Conservation (phyloP, 108 stramenopile species). For the Craspedostauros australis region DNA sequence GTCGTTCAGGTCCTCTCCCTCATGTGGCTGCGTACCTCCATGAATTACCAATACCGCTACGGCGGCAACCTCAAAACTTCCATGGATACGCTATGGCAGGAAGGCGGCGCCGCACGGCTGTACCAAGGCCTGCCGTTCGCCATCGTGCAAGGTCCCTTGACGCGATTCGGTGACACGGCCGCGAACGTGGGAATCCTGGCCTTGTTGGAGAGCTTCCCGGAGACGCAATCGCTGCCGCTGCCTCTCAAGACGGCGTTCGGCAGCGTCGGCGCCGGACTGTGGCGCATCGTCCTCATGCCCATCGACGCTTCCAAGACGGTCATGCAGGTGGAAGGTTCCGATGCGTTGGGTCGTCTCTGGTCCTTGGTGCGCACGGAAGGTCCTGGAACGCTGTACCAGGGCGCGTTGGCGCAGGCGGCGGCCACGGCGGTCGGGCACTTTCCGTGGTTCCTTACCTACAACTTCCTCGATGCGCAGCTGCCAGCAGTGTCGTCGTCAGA, state of each 20-base stretch:
- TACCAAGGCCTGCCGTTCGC: conserved; percentile 92
- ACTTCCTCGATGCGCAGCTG: conserved; percentile 57
- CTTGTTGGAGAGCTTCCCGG: conserved; percentile 60
- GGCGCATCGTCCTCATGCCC: conserved; percentile 89
- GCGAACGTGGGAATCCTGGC: conserved; percentile 92
- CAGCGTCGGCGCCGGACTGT: conserved; percentile 69
- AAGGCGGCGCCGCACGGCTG: conserved; percentile 87
- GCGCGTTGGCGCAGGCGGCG: conserved; percentile 73
- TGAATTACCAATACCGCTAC: conserved; percentile 86
- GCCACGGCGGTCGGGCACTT: conserved; percentile 80
- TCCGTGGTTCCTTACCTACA: conserved; percentile 78
- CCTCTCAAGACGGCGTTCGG: conserved; percentile 74
- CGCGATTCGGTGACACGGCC: conserved; percentile 95
- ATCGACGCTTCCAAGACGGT: conserved; percentile 94
- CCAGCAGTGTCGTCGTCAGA: conserved; percentile 48
- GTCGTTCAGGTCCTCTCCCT: conserved; percentile 84
- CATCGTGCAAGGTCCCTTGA: conserved; percentile 86
- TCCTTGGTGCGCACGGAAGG: conserved; percentile 33
- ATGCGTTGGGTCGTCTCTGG: conserved; percentile 43
- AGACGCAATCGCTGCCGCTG: conserved; percentile 53
- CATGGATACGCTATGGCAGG: conserved; percentile 71
- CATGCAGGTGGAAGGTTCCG: conserved; percentile 85
- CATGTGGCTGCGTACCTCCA: conserved; percentile 97
- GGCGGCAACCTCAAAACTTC: conserved; percentile 56
- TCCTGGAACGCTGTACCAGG: conserved; percentile 71